These are phyloP conservation scores for Pythium sp. DNA, from an alignment of 352 stramenopile species.

Conservation along the genomic window DNA sequence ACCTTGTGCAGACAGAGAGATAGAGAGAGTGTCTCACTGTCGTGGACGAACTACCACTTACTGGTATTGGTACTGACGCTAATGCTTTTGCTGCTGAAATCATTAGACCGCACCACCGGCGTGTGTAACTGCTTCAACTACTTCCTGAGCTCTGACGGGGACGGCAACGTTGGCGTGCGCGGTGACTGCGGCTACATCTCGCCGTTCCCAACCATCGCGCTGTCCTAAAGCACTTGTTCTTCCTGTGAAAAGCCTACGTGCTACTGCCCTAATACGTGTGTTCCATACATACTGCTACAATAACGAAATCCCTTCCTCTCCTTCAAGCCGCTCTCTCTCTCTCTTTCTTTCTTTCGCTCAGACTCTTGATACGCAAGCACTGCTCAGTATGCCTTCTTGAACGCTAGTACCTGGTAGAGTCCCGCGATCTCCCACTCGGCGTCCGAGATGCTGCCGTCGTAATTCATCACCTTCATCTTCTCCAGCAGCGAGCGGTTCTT, in stretches of 20 bases:
- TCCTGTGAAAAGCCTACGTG: not conserved
- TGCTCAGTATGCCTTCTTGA: constrained; percentile 77
- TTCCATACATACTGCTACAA: constrained; percentile 17
- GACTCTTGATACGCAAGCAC: not conserved
- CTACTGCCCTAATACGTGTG: not conserved
- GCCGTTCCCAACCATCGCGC: constrained; percentile 49
- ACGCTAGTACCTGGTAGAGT: constrained; percentile 83
- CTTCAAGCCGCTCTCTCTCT: not conserved
- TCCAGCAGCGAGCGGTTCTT: constrained; percentile 66
- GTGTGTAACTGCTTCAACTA: constrained; percentile 71
- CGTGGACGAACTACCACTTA: not conserved
- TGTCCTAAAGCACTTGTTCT: constrained; percentile 23
- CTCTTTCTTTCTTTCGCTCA: not conserved
- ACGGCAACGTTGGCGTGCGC: constrained; percentile 66
- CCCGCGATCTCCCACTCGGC: constrained; percentile 86
- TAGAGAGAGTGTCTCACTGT: not conserved
- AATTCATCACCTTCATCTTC: constrained; percentile 89
- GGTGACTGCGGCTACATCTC: constrained; percentile 91
- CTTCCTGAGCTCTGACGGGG: constrained; percentile 73
- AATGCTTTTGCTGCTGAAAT: constrained; percentile 1
- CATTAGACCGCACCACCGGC: constrained; percentile 54
- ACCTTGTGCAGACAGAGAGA: not conserved
- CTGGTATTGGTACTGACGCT: not conserved
- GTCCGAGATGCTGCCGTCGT: constrained; percentile 77
- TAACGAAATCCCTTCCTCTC: not conserved